phyloP scores from a whole-genome alignment of 192 early-diverging fungal species.

The Pilaira anomala region DNA sequence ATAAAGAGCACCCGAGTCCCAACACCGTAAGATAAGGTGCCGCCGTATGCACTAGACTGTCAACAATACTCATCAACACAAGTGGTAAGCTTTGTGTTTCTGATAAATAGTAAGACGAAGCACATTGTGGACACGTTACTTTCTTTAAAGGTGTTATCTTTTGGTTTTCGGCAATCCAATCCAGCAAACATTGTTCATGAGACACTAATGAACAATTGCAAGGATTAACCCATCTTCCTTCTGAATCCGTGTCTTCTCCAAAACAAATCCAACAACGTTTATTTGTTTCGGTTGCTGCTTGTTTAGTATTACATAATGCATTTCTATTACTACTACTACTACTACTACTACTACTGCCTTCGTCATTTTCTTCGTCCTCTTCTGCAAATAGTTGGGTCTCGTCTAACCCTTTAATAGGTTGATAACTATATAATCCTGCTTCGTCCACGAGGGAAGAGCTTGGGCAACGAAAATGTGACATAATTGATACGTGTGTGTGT shows the following conservation, averaged over 20 bases:
- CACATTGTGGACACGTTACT: conserved; percentile 68
- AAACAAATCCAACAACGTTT: conserved; percentile 71
- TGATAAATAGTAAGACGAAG: conserved; percentile 55
- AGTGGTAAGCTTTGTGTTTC: conserved; percentile 53
- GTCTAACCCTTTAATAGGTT: no score
- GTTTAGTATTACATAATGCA: no score
- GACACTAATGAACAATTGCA: conserved; percentile 74
- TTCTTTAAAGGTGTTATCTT: conserved; percentile 44
- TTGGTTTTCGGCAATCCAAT: conserved; percentile 73
- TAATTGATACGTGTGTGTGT: no score
- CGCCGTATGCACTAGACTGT: conserved; percentile 52
- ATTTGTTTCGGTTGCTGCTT: background rate
- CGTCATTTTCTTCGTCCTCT: no score
- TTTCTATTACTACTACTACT: no score
- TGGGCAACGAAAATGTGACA: conserved; percentile 16
- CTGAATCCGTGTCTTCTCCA: conserved; percentile 60
- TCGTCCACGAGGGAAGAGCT: conserved; percentile 3
- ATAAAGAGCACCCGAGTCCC: conserved; percentile 57
- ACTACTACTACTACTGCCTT: no score
- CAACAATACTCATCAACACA: conserved; percentile 46
- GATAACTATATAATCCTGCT: background rate
- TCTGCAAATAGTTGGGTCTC: no score
- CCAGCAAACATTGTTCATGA: conserved; percentile 73
- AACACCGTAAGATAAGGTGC: conserved; percentile 62
- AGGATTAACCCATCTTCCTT: conserved; percentile 64